Evolutionary conservation across 371 early-diverging fungal genomes (phyloP).

Genomic region (Zychaea mexicana): DNA sequence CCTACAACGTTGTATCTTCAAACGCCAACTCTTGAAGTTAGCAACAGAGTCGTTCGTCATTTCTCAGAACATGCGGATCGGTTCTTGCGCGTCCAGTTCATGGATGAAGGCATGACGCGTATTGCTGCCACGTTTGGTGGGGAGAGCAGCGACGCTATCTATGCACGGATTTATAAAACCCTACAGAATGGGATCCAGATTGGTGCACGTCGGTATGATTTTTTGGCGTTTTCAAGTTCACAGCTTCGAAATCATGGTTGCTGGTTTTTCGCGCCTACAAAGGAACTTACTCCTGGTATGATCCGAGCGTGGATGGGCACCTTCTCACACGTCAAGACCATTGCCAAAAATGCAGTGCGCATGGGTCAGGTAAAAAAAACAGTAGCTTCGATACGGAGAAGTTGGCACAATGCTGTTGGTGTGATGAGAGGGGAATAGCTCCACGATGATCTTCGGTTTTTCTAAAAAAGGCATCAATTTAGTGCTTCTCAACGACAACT

Average conservation of each 20-base stretch:
- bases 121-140: constrained; percentile 32
- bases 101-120: constrained; percentile 60
- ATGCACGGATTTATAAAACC: constrained; percentile 51
- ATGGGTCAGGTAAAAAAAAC: constrained; percentile 64
- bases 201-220: constrained; percentile 62
- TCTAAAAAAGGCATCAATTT: neutral
- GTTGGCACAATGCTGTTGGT: neutral
- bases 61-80: constrained; percentile 50
- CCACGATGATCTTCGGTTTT: neutral
- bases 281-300: constrained; percentile 41
- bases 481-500: constrained; percentile 71
- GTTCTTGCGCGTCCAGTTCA: constrained; percentile 71
- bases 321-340: constrained; percentile 65
- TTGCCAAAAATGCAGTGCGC: constrained; percentile 74
- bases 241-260: constrained; percentile 72
- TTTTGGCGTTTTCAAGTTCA: constrained; percentile 72
- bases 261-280: constrained; percentile 69
- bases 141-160: constrained; percentile 37
- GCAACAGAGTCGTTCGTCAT: constrained; percentile 70
- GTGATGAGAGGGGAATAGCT: neutral
- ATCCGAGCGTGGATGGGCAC: constrained; percentile 79
- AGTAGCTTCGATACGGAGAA: neutral
- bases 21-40: constrained; percentile 58
- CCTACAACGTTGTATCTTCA: constrained; percentile 61
- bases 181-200: constrained; percentile 60